Base-by-base conservation (phyloP, 2,329 filamentous ascomycete species). In the Penicillium verrucosum region DNA sequence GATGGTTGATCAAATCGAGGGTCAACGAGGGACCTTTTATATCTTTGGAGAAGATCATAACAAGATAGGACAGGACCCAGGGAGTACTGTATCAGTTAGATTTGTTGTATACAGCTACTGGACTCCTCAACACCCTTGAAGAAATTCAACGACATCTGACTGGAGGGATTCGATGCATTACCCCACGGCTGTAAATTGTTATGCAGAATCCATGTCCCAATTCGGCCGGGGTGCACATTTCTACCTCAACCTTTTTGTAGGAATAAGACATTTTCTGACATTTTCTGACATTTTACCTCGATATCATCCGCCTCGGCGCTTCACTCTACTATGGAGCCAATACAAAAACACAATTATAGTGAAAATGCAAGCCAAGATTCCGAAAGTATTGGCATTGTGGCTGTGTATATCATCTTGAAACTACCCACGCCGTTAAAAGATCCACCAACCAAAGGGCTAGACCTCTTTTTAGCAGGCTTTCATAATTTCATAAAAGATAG, bases 211-310 rank as follows among this genome's bases (percentile, higher is more conserved):
- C 18, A 40, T 6, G 25, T 32, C 47, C 25, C 6, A 36, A 32
- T 51, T 40, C 7, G 46, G 27, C 18, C 1, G 23, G 40, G 46
- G 44, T 56, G 38, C 14, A 32, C 21, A 38, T 18, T 40, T 21
- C 52, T 25, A 51, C 25, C 11, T 29, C 32, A 1, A 45, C 47
- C 3, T 25, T 34, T 32, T 11, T 14, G 10, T 5, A 21, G 46
- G 41, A 29, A 56, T 51, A 56, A 56, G 53, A 56, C 47, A 56
- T 51, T 51, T 56, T 32, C 47, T 51, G 29, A 51, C 53, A 8
- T 2, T 14, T 18, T 18, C 18, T 18, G 18, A 18, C 18, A 18
- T 18, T 18, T 27, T 14, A 45, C 21, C 18, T 37, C 6, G 11
- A 12, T 32, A 32, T 32, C 6, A 32, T 56, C 53, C 53, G 53